Evolutionary conservation across 768 basidiomycete genomes (phyloP).

Genomic region (Tylopilus vinaceipallidus): DNA sequence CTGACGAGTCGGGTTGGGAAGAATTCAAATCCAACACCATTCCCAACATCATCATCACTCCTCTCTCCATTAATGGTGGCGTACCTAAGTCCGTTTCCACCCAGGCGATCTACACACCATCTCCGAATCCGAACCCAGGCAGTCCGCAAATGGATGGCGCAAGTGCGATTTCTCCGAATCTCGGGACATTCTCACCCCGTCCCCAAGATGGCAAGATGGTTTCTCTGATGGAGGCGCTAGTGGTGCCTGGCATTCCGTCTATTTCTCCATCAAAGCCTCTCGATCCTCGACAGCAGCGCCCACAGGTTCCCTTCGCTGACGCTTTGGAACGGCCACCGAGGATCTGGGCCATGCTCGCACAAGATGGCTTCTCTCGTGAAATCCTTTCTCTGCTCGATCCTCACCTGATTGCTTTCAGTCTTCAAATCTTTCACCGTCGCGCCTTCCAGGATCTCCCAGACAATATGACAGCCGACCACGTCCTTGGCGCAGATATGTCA

Average conservation of each 20-base stretch:
- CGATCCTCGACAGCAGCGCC: constrained; percentile 22
- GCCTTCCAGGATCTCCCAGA: constrained; percentile 52
- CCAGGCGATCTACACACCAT: constrained; percentile 51
- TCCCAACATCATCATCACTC: constrained; percentile 36
- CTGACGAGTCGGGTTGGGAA: constrained; percentile 54
- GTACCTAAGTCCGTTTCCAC: constrained; percentile 49
- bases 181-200: constrained; percentile 53
- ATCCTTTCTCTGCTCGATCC: constrained; percentile 64
- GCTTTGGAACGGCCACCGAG: constrained; percentile 27
- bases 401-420: constrained; percentile 57
- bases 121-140: constrained; percentile 41
- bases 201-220: constrained; percentile 43
- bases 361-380: constrained; percentile 67
- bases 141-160: constrained; percentile 17
- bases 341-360: constrained; percentile 54
- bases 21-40: constrained; percentile 53
- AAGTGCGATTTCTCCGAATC: constrained; percentile 38
- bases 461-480: constrained; percentile 47
- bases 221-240: constrained; percentile 48
- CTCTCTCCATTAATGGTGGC: constrained; percentile 24
- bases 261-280: constrained; percentile 28
- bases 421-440: constrained; percentile 59
- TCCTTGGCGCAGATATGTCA: constrained; percentile 35
- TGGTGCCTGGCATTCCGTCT: constrained; percentile 8
- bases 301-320: constrained; percentile 20